Base-by-base conservation (phyloP, 1,284 basidiomycete species). In the Trametes sp. region DNA sequence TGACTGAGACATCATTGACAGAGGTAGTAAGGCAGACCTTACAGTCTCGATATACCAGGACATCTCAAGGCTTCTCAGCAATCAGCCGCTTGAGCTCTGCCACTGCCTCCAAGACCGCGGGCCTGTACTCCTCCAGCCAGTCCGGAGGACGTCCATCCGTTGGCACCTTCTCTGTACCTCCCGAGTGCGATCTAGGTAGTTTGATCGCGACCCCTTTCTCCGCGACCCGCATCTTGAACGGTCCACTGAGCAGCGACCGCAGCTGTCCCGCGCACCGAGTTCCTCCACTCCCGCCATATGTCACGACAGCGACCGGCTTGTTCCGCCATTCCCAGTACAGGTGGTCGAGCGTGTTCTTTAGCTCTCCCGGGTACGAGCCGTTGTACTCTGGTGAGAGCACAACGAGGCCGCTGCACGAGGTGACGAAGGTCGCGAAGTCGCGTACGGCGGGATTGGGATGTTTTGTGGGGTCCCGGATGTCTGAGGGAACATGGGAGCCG, bases 341-440 rank as follows among this genome's bases (percentile, higher is more conserved):
- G 52, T 75, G 74, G 55, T 75, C 74, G 59, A 75, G 56, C 24
- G 73, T 66, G 62, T 74, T 73, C 68, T 75, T 75, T 42, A 75
- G 64, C 61, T 73, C 70, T 14, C 73, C 74, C 2, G 74, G 72
- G 63, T 72, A 72, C 8, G 67, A 67, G 49, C 71, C 69, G 65
- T 74, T 75, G 65, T 74, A 74, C 64, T 74, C 72, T 1, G 74
- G 73, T 4, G 69, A 59, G 57, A 75, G 63, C 23, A 75, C 46
- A 54, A 74, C 68, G 66, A 74, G 69, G 23, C 59, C 74, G 54
- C 57, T 57, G 65, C 69, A 72, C 3, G 70, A 70, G 54, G 65
- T 58, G 44, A 72, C 66, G 68, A 73, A 69, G 11, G 54, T 59
- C 57, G 73, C 73, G 70, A 73, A 75, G 24, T 71, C 68, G 52